phyloP scores from a whole-genome alignment of 2,329 filamentous ascomycete species.

The Teratosphaeria epicoccoides region DNA sequence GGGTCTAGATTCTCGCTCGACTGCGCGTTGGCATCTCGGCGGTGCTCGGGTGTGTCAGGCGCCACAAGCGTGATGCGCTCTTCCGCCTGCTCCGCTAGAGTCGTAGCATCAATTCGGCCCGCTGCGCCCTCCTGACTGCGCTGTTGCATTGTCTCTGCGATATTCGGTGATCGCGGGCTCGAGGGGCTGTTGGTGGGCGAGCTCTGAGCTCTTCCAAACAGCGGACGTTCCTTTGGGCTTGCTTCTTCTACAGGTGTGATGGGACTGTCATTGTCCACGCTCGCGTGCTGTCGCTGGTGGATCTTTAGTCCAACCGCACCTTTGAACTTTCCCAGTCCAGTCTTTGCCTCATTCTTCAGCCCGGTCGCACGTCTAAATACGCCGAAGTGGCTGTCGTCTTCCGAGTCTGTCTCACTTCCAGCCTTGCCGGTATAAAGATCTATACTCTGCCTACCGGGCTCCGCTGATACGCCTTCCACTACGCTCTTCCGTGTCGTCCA shows the following conservation, averaged over 20 bases:
- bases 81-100: not conserved
- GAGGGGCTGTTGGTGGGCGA: slow-evolving; percentile 19
- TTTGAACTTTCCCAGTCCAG: slow-evolving; percentile 74
- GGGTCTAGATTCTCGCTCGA: not conserved
- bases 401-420: slow-evolving; percentile 19
- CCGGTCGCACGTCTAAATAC: slow-evolving; percentile 72
- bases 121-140: not conserved
- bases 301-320: slow-evolving; percentile 59
- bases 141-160: not conserved
- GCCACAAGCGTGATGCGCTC: not conserved
- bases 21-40: not conserved
- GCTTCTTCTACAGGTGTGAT: slow-evolving; percentile 15
- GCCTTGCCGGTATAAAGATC: not conserved
- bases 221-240: slow-evolving; percentile 8
- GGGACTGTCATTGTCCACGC: slow-evolving; percentile 17
- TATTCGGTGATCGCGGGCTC: slow-evolving; percentile 11
- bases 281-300: slow-evolving; percentile 30
- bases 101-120: not conserved
- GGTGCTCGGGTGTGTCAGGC: not conserved
- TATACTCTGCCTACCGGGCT: not conserved
- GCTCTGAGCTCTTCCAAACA: slow-evolving; percentile 15
- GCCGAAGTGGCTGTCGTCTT: slow-evolving; percentile 24
- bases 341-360: slow-evolving; percentile 69
- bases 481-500: slow-evolving; percentile 40
- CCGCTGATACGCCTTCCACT: slow-evolving; percentile 34